Percentiles rank a stretch among this genome's conserved stretches.
phyloP scores from a whole-genome alignment of 2,329 filamentous ascomycete species.

The Onygena corvina region DNA sequence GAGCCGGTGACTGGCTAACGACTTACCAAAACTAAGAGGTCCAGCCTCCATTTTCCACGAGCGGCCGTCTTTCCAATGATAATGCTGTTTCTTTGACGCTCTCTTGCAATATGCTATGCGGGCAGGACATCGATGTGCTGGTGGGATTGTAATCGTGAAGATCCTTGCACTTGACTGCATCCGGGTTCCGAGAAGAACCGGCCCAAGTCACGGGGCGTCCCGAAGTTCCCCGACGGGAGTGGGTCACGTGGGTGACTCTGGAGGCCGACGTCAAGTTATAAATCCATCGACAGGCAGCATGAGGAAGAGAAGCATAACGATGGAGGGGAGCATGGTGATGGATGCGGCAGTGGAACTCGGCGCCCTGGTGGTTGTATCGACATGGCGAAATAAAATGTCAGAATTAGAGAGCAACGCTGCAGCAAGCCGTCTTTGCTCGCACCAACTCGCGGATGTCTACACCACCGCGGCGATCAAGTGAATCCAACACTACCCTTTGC shows the following conservation, averaged over 20 bases:
- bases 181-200: neutral
- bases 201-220: neutral
- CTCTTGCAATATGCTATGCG: neutral
- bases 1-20: neutral
- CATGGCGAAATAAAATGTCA: too few relatives aligned
- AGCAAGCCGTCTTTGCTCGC: too few relatives aligned
- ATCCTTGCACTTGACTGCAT: neutral
- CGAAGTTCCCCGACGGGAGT: neutral
- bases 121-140: neutral
- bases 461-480: too few relatives aligned
- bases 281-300: too few relatives aligned
- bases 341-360: too few relatives aligned
- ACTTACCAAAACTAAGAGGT: constrained; percentile 17
- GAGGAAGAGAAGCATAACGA: too few relatives aligned
- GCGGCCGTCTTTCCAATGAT: neutral
- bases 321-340: too few relatives aligned
- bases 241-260: neutral
- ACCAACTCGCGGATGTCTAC: too few relatives aligned
- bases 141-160: neutral
- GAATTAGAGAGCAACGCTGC: too few relatives aligned
- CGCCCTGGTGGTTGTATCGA: too few relatives aligned
- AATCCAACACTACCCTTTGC: neutral
- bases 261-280: too few relatives aligned
- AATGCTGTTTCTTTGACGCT: neutral
- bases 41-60: constrained; percentile 15